These are phyloP conservation scores for Talaromyces marneffei DNA, from an alignment of 2,329 filamentous ascomycete species.

Conservation along the genomic window DNA sequence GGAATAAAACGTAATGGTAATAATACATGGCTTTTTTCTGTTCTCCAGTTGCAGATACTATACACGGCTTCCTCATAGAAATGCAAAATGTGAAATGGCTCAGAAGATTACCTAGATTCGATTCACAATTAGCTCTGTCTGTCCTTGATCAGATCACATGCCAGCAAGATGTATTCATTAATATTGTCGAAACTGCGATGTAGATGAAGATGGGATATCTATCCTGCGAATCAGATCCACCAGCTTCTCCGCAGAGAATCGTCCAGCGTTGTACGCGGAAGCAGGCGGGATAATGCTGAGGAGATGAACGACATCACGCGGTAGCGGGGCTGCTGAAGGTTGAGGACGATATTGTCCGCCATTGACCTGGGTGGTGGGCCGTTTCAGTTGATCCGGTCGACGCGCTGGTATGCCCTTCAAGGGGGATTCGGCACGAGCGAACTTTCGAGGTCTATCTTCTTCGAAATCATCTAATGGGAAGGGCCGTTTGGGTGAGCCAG, in stretches of 20 bases:
- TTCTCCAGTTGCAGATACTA: background rate
- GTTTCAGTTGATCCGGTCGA: constrained; percentile 69
- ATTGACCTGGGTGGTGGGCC: constrained; percentile 26
- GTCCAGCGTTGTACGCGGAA: constrained; percentile 63
- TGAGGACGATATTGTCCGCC: constrained; percentile 46
- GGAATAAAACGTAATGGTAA: background rate
- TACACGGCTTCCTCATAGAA: background rate
- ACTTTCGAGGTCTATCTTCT: constrained; percentile 73
- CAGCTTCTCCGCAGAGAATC: constrained; percentile 65
- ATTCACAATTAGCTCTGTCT: no score
- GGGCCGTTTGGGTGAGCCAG: constrained; percentile 50
- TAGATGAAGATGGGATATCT: constrained; percentile 56
- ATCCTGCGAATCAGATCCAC: constrained; percentile 67
- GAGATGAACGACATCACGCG: constrained; percentile 58
- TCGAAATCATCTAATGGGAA: constrained; percentile 64
- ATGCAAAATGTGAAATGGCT: constrained; percentile 3
- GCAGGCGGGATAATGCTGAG: constrained; percentile 70
- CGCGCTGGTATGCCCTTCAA: constrained; percentile 85
- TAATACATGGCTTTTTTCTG: constrained; percentile 1
- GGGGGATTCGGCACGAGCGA: constrained; percentile 83
- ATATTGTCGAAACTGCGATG: constrained; percentile 31
- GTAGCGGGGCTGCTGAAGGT: constrained; percentile 59
- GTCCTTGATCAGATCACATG: constrained; percentile 24
- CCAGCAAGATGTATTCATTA: constrained; percentile 29
- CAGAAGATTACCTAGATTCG: background rate